Base-by-base conservation (phyloP, 2,329 filamentous ascomycete species). In the Trichoderma koningiopsis region DNA sequence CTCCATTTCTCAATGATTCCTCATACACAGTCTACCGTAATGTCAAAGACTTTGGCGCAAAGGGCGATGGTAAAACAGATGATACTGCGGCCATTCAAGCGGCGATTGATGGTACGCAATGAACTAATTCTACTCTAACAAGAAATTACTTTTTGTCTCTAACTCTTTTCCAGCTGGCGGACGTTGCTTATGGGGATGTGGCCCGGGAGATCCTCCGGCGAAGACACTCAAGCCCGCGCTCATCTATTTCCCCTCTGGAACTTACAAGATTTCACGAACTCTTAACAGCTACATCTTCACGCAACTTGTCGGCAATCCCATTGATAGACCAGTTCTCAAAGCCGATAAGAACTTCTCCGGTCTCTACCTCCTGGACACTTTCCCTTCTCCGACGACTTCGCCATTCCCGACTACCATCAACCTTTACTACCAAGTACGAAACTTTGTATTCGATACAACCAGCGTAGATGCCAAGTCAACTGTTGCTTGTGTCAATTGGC, bases 31-130 rank as follows among this genome's bases (percentile, higher is more conserved):
- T 77, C 8, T 77, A 77, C 69, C 75, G 76, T n/a, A 77, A 77
- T 5, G 74, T 77, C 27, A 77, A 72, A 52, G 74, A 77, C 7
- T 77, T 74, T 68, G 76, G 76, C 6, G 76, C 76, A 10, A 70
- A 76, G 49, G 76, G 76, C 4, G 76, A 77, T 64, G 76, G 76
- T 7, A 59, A 61, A 31, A 68, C 68, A 6, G 68, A 70, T n/a
- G 93, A 96, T 77, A 96, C 93, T 0, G 88, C 81, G 1, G 92
- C 93, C 56, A 96, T 97, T 84, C 96, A 96, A 83, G 80, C 82
- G 64, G 92, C 92, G 71, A 91, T 96, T 76, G 84, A 70, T 1
- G 69, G 62, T 57, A 56, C 13, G 62, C n/a, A 19, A 2, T 24
- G 6, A 16, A 4, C 27, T 11, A 27, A 24, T 13, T 40, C 5